A percentile compares a stretch with the other conserved stretches of the same genome.
phyloP scores from a whole-genome alignment of 306 rosid species.

The Quercus bicolor region DNA sequence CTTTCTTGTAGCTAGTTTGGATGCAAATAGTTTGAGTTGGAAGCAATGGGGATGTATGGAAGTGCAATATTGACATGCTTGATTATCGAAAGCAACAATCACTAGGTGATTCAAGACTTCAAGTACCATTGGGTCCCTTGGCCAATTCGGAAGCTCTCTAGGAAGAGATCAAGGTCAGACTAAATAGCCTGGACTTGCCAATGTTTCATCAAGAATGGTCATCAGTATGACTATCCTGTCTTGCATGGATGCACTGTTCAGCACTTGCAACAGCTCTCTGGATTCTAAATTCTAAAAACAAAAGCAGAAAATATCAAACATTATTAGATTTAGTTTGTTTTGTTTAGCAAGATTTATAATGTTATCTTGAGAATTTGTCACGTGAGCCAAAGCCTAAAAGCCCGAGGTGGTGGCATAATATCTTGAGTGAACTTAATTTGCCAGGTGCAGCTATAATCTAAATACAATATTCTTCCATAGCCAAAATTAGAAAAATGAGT shows the following conservation, averaged over 20 bases:
- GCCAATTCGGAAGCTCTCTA: constrained; percentile 39
- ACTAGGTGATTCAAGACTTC: constrained; percentile 35
- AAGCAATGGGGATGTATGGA: constrained; percentile 48
- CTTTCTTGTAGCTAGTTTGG: constrained; percentile 12
- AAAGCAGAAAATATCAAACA: no score
- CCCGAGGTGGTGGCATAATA: no score
- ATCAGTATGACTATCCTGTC: constrained; percentile 41
- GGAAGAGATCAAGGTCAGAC: constrained; percentile 36
- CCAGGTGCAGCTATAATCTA: no score
- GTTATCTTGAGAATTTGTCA: no score
- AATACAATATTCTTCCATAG: no score
- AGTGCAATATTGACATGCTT: constrained; percentile 38
- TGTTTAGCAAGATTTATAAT: no score
- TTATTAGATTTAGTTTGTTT: no score
- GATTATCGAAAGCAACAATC: constrained; percentile 35
- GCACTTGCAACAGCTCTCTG: constrained; percentile 26
- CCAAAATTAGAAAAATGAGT: no score
- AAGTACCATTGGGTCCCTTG: constrained; percentile 39
- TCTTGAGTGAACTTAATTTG: no score
- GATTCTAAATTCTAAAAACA: constrained; percentile 16
- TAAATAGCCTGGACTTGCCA: constrained; percentile 48
- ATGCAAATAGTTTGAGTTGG: constrained; percentile 32
- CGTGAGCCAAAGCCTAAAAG: no score
- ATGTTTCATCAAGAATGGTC: constrained; percentile 42
- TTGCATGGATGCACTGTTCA: constrained; percentile 37